phyloP scores from a whole-genome alignment of 169 alveolate genomes.

The Babesia bigemina region DNA sequence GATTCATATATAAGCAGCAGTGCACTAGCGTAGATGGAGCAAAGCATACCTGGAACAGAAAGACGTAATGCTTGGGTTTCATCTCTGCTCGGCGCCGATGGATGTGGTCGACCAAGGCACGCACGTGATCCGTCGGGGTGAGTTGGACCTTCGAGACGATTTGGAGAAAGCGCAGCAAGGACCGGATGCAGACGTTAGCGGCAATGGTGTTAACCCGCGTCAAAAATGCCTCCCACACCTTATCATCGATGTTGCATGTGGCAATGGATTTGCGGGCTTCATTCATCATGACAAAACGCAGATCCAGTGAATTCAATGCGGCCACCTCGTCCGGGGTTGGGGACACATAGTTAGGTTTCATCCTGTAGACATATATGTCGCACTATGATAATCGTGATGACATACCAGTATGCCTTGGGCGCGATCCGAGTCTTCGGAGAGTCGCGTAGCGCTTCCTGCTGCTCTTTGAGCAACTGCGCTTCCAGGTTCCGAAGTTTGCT shows the following conservation, averaged over 20 bases:
- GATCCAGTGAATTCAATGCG: slow-evolving; percentile 40
- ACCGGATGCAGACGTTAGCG: slow-evolving; percentile 61
- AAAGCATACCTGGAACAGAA: slow-evolving; percentile 70
- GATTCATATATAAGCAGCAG: too few species aligned
- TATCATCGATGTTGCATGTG: background rate
- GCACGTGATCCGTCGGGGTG: slow-evolving; percentile 12
- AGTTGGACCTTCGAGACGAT: slow-evolving; percentile 62
- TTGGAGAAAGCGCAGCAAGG: slow-evolving; percentile 73
- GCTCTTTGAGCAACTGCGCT: slow-evolving; percentile 18
- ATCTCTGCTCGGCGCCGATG: slow-evolving; percentile 68
- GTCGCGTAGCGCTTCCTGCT: background rate
- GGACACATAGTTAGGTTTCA: slow-evolving; percentile 47
- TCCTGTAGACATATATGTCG: slow-evolving; percentile 13
- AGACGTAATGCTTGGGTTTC: slow-evolving; percentile 82
- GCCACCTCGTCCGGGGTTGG: slow-evolving; percentile 47
- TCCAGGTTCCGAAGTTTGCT: slow-evolving; percentile 19
- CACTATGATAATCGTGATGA: background rate
- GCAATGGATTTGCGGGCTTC: slow-evolving; percentile 35
- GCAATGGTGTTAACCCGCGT: slow-evolving; percentile 57
- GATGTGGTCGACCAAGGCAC: slow-evolving; percentile 65
- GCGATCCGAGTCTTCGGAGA: slow-evolving; percentile 40
- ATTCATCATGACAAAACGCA: slow-evolving; percentile 66
- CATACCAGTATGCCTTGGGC: slow-evolving; percentile 60
- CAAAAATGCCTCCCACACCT: slow-evolving; percentile 53
- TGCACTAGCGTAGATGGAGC: background rate